These are phyloP conservation scores for Metarhizium humberi DNA, from an alignment of 2,329 filamentous ascomycete genomes.

Conservation along the genomic window DNA sequence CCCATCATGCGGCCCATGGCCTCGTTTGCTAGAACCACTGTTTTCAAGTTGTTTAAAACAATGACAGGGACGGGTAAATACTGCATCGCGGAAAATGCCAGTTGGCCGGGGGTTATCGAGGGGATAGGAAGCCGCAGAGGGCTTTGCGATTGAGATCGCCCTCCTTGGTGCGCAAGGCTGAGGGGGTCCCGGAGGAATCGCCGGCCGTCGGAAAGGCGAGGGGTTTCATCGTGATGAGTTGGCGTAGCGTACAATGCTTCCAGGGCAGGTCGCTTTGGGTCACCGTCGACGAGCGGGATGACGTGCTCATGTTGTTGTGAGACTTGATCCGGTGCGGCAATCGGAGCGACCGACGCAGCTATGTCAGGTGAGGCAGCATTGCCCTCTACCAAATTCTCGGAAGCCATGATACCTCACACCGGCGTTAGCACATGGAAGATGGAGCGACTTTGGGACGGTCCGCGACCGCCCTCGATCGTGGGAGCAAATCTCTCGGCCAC, in stretches of 20 bases:
- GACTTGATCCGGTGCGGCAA: slow-evolving; percentile 8
- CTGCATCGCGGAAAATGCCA: slow-evolving; percentile 60
- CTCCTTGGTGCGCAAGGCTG: slow-evolving; percentile 9
- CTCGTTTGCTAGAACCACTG: slow-evolving; percentile 64
- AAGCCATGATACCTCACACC: slow-evolving; percentile 22
- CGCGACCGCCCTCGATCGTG: slow-evolving; percentile 1
- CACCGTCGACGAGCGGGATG: background rate
- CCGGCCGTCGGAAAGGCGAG: slow-evolving; percentile 14
- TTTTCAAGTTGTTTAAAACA: slow-evolving; percentile 59
- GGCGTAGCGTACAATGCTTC: background rate
- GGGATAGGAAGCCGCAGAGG: slow-evolving; percentile 35
- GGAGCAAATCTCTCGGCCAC: background rate
- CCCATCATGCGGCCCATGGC: slow-evolving; percentile 57
- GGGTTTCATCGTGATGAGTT: slow-evolving; percentile 14
- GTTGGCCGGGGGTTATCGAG: slow-evolving; percentile 38
- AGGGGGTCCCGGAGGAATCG: slow-evolving; percentile 26
- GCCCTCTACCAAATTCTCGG: slow-evolving; percentile 19
- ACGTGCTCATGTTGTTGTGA: background rate
- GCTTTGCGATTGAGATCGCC: slow-evolving; percentile 27
- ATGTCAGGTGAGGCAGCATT: slow-evolving; percentile 19
- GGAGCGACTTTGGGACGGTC: background rate
- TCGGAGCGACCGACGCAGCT: slow-evolving; percentile 13
- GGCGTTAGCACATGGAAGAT: slow-evolving; percentile 12
- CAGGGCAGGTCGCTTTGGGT: background rate
- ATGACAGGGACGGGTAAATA: slow-evolving; percentile 65